Evolutionary conservation across 805 yeast species (phyloP), one percentile per base, ranked within the genome.

Genomic region (Blastobotrys terrestris): DNA sequence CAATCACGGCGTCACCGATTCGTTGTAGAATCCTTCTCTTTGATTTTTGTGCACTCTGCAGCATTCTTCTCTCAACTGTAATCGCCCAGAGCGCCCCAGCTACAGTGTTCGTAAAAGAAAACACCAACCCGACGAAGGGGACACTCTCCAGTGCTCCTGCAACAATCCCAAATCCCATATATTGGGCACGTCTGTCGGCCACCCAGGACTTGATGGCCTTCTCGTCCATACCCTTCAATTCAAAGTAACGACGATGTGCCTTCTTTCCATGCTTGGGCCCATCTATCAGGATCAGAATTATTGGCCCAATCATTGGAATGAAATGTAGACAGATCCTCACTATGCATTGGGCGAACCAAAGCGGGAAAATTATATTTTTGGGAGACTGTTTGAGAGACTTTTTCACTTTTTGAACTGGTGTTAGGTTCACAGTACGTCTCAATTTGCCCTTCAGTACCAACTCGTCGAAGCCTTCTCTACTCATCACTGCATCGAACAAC

Each of bases 261-360:
- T 70, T 68, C 51, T 72, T 68, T 0, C 84, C 87, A 39, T 76
- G 76, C 18, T 76, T 65, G 0, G 85, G 79, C 0, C 87, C 82
- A 51, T 75, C 77, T 3, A 80, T 52, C 2, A 78, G 50, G 13
- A 81, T 66, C 8, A 79, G 74, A 6, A 80, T 21, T 3, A 76
- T n/a, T 0, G 87, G 85, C 0, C 90, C 90, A 3, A 79, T 16
- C 4, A 82, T 39, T 0, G 90, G 90, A 13, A 84, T 70, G 50
- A 74, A 64, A 31, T 77, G 74, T 11, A 83, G 60, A 0, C 71
- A 14, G 15, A 78, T 58, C 18, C 72, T 64, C 0, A 71, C 14
- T 0, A 73, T 0, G 1, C 74, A 69, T 51, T 74, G 70, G 5
- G 66, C 15, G 0, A 77, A 48, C 67, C 79, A 72, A 31, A 65